Conservation (phyloP, 495 filamentous ascomycete species). For the Beverwykella pulmonaria region DNA sequence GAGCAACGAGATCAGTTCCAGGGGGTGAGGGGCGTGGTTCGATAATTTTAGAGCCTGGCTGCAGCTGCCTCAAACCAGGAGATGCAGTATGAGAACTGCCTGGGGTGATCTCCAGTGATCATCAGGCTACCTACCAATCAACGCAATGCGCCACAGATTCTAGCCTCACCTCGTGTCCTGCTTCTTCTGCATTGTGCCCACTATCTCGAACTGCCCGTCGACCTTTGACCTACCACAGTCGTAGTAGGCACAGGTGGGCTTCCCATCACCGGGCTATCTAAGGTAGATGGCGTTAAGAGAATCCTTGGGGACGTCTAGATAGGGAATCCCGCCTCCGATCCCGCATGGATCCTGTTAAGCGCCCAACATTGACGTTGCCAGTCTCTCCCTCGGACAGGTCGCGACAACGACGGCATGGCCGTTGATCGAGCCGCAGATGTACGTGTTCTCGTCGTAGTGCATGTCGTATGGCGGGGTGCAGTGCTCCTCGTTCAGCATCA, state of each 20-base stretch:
- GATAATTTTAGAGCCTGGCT: no score
- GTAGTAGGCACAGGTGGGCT: conserved; percentile 16
- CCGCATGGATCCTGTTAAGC: conserved; percentile 18
- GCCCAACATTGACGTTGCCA: conserved; percentile 20
- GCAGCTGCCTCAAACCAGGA: no score
- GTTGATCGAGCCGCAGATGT: conserved; percentile 22
- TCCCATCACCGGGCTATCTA: conserved; percentile 10
- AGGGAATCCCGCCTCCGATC: conserved; percentile 22
- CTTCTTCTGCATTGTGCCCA: no score
- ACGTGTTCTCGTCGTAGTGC: conserved; percentile 28
- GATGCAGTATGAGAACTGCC: no score
- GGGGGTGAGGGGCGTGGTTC: no score
- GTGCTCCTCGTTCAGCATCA: conserved; percentile 24
- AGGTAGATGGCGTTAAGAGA: conserved; percentile 14
- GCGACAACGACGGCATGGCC: conserved; percentile 22
- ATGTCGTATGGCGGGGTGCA: conserved; percentile 4
- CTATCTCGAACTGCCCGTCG: conserved; percentile 11
- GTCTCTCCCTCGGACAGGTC: conserved; percentile 14
- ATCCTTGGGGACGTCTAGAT: neutral
- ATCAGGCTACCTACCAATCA: no score
- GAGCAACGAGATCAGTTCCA: no score
- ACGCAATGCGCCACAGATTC: no score
- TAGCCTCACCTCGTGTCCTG: no score
- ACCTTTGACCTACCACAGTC: conserved; percentile 16
- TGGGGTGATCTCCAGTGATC: no score